Percentiles rank a stretch among this genome's conserved stretches.
phyloP scores from a whole-genome alignment of 768 basidiomycete genomes.

The Suillus sp. region DNA sequence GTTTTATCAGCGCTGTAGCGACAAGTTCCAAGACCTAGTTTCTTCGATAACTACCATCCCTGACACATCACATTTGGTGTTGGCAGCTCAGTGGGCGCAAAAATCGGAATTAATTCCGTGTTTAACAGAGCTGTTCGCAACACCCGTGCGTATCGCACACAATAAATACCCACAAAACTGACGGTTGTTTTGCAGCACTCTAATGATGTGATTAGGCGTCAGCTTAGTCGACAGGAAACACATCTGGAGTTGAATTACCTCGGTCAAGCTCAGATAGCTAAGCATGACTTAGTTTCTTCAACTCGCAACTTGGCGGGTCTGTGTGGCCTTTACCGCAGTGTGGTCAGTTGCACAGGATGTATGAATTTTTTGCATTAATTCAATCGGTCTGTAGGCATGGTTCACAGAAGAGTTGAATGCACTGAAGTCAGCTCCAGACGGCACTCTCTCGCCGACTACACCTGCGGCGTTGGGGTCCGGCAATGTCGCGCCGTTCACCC shows the following conservation, averaged over 20 bases:
- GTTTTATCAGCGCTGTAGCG: constrained; percentile 93
- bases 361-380: constrained; percentile 16
- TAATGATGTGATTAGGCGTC: constrained; percentile 45
- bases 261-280: constrained; percentile 51
- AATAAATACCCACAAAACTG: constrained; percentile 7
- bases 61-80: constrained; percentile 45
- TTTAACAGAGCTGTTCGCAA: constrained; percentile 62
- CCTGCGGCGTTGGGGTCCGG: constrained; percentile 50
- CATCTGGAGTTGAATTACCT: constrained; percentile 74
- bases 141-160: constrained; percentile 45
- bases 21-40: constrained; percentile 79
- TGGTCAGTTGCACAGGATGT: constrained; percentile 55
- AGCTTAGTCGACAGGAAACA: constrained; percentile 76
- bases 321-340: constrained; percentile 80
- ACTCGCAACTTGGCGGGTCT: constrained; percentile 72
- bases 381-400: constrained; percentile 63
- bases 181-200: constrained; percentile 36
- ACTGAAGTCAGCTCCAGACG: constrained; percentile 63
- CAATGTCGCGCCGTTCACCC: constrained; percentile 42
- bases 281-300: constrained; percentile 70
- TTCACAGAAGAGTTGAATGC: constrained; percentile 71
- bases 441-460: constrained; percentile 49
- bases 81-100: constrained; percentile 85
- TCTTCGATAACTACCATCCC: constrained; percentile 35
- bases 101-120: constrained; percentile 75